Percentiles rank a stretch among this genome's conserved stretches.
phyloP scores from a whole-genome alignment of 805 yeast species.

The Candida anglica region DNA sequence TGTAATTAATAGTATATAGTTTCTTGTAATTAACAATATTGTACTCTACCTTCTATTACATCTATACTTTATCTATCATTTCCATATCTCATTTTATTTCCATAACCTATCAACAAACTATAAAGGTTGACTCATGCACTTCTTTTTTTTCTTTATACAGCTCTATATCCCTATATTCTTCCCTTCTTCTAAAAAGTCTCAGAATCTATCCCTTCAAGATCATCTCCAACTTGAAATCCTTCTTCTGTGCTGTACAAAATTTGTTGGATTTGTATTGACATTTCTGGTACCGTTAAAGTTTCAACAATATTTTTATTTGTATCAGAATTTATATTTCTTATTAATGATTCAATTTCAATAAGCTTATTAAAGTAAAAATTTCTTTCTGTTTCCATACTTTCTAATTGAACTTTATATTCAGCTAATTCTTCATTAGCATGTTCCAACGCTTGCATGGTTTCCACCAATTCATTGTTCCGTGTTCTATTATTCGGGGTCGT shows the following conservation, averaged over 20 bases:
- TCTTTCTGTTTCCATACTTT: slow-evolving; percentile 74
- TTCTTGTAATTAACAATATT: too few species aligned
- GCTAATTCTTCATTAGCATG: slow-evolving; percentile 47
- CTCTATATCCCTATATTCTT: too few species aligned
- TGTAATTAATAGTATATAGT: too few species aligned
- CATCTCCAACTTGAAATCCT: slow-evolving; percentile 69
- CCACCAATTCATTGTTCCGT: slow-evolving; percentile 43
- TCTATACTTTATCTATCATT: too few species aligned
- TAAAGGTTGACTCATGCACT: too few species aligned
- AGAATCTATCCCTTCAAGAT: slow-evolving; percentile 12
- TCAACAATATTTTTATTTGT: slow-evolving; percentile 12
- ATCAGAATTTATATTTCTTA: slow-evolving; percentile 47
- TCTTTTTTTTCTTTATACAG: too few species aligned
- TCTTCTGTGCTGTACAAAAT: slow-evolving; percentile 80
- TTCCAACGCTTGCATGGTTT: slow-evolving; percentile 38
- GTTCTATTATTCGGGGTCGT: slow-evolving; percentile 2
- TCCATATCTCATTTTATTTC: too few species aligned
- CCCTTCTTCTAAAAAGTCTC: slow-evolving; percentile 16
- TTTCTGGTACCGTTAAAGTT: slow-evolving; percentile 21
- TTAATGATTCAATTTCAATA: slow-evolving; percentile 80
- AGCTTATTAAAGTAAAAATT: slow-evolving; percentile 87
- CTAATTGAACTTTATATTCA: slow-evolving; percentile 57
- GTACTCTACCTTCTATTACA: too few species aligned
- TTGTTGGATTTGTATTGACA: slow-evolving; percentile 58
- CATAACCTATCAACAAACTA: too few species aligned